These are phyloP conservation scores for Rubroshorea leprosula DNA, from an alignment of 345 rosid species.

Conservation along the genomic window DNA sequence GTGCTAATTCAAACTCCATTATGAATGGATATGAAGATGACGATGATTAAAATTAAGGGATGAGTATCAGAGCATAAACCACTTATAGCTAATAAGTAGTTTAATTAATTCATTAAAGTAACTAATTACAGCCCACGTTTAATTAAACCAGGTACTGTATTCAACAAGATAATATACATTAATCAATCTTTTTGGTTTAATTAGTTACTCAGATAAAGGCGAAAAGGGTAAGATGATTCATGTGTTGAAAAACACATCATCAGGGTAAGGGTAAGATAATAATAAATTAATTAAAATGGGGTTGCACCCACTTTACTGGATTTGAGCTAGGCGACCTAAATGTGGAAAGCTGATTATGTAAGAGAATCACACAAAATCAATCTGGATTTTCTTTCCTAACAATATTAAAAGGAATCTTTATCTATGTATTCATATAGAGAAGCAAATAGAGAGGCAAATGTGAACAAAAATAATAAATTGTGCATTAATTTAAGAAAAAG, in stretches of 20 bases:
- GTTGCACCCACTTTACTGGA: constrained; percentile 16
- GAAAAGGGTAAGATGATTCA: not conserved
- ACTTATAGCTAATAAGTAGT: not conserved
- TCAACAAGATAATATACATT: not conserved
- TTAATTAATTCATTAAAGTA: not conserved
- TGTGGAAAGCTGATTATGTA: constrained; percentile 12
- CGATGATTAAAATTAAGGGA: too few species aligned
- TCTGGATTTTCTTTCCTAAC: not conserved
- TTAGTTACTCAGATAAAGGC: too few species aligned
- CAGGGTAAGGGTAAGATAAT: not conserved
- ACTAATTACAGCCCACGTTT: not conserved
- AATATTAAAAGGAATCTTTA: not conserved
- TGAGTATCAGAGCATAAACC: too few species aligned
- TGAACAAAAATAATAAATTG: too few species aligned
- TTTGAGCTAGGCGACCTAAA: constrained; percentile 3
- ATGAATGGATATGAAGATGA: too few species aligned
- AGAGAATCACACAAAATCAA: constrained; percentile 15
- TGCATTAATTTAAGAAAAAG: too few species aligned
- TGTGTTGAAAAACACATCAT: too few species aligned
- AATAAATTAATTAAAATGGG: not conserved
- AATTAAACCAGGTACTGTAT: not conserved
- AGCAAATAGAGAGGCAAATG: not conserved
- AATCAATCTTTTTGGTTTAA: not conserved
- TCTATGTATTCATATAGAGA: not conserved
- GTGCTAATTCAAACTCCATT: too few species aligned